These are phyloP conservation scores for Lathyrus aphaca DNA, from an alignment of 306 rosid genomes.

Conservation along the genomic window DNA sequence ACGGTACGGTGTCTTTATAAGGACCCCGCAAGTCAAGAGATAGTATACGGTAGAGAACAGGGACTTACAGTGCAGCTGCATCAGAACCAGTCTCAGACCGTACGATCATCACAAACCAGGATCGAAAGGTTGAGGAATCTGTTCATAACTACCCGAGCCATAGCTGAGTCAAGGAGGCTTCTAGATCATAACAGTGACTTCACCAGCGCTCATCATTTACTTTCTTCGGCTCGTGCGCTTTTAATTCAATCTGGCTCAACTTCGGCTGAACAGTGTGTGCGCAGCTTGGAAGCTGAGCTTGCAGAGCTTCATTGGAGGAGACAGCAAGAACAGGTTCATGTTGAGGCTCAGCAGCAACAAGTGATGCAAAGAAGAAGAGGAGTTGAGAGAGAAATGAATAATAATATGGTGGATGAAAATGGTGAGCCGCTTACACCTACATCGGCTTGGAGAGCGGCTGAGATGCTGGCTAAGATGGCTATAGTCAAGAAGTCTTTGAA, in stretches of 20 bases:
- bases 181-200: slow-evolving; percentile 54
- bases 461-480: slow-evolving; percentile 82
- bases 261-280: slow-evolving; percentile 51
- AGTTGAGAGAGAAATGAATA: slow-evolving; percentile 33
- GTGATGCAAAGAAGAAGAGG: slow-evolving; percentile 59
- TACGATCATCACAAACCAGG: slow-evolving; percentile 40
- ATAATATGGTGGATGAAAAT: slow-evolving; percentile 54
- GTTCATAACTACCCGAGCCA: slow-evolving; percentile 68
- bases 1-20: slow-evolving; percentile 70
- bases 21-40: slow-evolving; percentile 67
- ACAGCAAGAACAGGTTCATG: slow-evolving; percentile 49
- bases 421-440: slow-evolving; percentile 85
- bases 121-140: slow-evolving; percentile 56
- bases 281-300: slow-evolving; percentile 69
- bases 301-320: slow-evolving; percentile 72
- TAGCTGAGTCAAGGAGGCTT: slow-evolving; percentile 71
- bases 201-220: slow-evolving; percentile 64
- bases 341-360: slow-evolving; percentile 42
- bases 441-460: slow-evolving; percentile 88
- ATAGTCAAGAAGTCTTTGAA: slow-evolving; percentile 74
- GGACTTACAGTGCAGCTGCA: slow-evolving; percentile 57
- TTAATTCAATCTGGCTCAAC: slow-evolving; percentile 51
- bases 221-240: slow-evolving; percentile 71
- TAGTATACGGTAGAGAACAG: slow-evolving; percentile 68
- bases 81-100: slow-evolving; percentile 6